These are phyloP conservation scores for Meyerozyma guilliermondii DNA, from an alignment of 1,139 yeast genomes.

Conservation along the genomic window DNA sequence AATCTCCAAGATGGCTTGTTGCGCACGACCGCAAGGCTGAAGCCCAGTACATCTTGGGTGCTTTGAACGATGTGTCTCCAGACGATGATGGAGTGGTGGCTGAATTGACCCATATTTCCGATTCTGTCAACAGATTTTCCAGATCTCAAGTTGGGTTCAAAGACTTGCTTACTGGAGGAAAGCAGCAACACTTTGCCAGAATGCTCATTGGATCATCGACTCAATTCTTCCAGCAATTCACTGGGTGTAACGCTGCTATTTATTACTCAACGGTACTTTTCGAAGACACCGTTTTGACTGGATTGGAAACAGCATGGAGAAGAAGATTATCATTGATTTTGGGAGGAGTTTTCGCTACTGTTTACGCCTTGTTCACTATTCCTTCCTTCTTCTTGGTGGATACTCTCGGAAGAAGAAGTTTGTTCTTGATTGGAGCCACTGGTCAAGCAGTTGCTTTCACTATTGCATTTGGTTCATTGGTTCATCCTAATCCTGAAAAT, in stretches of 20 bases:
- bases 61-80: conserved; percentile 29
- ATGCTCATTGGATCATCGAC: conserved; percentile 60
- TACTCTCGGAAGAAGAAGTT: conserved; percentile 23
- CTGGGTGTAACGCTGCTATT: conserved; percentile 66
- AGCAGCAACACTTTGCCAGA: conserved; percentile 51
- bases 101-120: conserved; percentile 36
- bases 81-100: conserved; percentile 46
- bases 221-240: conserved; percentile 56
- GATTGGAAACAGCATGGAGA: conserved; percentile 20
- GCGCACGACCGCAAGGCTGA: conserved; percentile 48
- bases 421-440: conserved; percentile 22
- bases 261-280: conserved; percentile 64
- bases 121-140: conserved; percentile 37
- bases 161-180: conserved; percentile 57
- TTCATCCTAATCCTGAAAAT: conserved; percentile 24
- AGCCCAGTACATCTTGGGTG: conserved; percentile 39
- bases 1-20: conserved; percentile 73
- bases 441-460: conserved; percentile 29
- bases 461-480: conserved; percentile 40
- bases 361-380: conserved; percentile 21
- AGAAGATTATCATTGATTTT: conserved; percentile 29
- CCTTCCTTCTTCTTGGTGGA: conserved; percentile 25
- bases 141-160: conserved; percentile 34
- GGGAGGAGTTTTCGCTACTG: conserved; percentile 24
- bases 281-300: conserved; percentile 42